These are phyloP conservation scores for Yarrowia osloensis DNA, from an alignment of 805 yeast species.

Conservation along the genomic window DNA sequence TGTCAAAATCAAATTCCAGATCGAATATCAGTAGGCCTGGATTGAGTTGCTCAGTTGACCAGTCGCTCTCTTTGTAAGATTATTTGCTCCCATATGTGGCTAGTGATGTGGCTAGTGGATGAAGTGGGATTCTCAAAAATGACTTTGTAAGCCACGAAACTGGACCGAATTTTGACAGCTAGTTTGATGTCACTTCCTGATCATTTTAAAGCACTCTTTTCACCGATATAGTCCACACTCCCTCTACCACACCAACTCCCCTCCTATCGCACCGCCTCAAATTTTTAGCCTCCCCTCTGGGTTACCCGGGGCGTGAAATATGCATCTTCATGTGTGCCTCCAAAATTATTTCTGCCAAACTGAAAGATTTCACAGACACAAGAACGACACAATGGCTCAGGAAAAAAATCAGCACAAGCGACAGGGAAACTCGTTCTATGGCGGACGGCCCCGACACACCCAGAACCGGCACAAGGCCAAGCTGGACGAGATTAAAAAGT, in stretches of 20 bases:
- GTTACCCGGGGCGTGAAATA: conserved; percentile 22
- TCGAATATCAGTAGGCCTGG: too few relatives aligned
- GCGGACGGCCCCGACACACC: conserved; percentile 27
- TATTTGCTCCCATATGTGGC: conserved; percentile 15
- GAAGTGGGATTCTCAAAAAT: background rate
- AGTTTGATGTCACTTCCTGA: too few relatives aligned
- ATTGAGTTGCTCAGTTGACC: background rate
- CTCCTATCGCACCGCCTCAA: background rate
- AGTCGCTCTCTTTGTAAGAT: background rate
- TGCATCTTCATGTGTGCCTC: conserved; percentile 20
- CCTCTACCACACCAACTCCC: too few relatives aligned
- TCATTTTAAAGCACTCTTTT: too few relatives aligned
- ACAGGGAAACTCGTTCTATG: conserved; percentile 19
- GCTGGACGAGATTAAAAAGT: conserved; percentile 68
- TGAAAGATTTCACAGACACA: background rate
- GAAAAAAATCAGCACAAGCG: conserved; percentile 9
- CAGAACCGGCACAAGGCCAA: conserved; percentile 29
- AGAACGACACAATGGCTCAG: background rate
- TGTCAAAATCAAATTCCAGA: too few relatives aligned
- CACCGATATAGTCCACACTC: too few relatives aligned
- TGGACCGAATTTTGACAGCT: too few relatives aligned
- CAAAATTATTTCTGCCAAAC: background rate
- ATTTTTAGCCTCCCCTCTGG: background rate
- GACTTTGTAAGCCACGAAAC: too few relatives aligned
- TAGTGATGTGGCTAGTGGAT: conserved; percentile 13